Evolutionary conservation across 805 yeast genomes (phyloP), one percentile per base, ranked within the genome.

Genomic region (Hanseniaspora mollemarum): DNA sequence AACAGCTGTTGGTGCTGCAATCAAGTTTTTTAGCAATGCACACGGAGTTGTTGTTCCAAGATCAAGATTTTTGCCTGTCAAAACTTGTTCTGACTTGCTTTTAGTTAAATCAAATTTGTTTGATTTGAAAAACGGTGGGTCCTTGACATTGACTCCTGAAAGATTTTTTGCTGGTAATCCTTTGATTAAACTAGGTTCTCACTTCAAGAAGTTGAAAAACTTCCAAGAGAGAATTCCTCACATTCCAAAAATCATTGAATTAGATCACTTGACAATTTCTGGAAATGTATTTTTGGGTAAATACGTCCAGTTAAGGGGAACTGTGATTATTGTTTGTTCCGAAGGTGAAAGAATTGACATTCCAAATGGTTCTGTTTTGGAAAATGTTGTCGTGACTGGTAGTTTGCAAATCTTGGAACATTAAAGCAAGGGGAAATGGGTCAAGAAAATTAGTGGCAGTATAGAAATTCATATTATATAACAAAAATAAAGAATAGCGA

Each of bases 1-100:
- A 74, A 92, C 98, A 46, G 98, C 98, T 26, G 95, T 87, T 60
- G 98, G 98, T 74, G 97, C 98, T 36, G 97, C 97, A 43, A 92
- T 92, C 65, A 84, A 95, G 71, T 90, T 88, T 70, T 92, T 92
- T 71, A 74, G 81, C 58, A 84, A 86, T 60, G 96, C 96, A 28
- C 95, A 87, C 62, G 98, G 98, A 71, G 94, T 92, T 60, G 95
- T 87, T 61, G 98, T 92, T 35, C 97, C 98, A 69, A 86, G 98
- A 73, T 78, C 95, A 38, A 81, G 98, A 66, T 92, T 92, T 77
- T 76, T 92, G 71, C 98, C 98, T 15, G 98, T 92, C 60, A 92
- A 92, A 75, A 92, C 98, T 18, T 87, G 92, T 68, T 87, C 96
- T 6, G 98, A 92, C 67, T 72, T 92, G 68, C 72, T 92, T 60